Percentiles rank a stretch among this genome's conserved stretches.
Evolutionary conservation across 495 filamentous ascomycete genomes (phyloP).

Genomic region (Trichoderma asperelloides): DNA sequence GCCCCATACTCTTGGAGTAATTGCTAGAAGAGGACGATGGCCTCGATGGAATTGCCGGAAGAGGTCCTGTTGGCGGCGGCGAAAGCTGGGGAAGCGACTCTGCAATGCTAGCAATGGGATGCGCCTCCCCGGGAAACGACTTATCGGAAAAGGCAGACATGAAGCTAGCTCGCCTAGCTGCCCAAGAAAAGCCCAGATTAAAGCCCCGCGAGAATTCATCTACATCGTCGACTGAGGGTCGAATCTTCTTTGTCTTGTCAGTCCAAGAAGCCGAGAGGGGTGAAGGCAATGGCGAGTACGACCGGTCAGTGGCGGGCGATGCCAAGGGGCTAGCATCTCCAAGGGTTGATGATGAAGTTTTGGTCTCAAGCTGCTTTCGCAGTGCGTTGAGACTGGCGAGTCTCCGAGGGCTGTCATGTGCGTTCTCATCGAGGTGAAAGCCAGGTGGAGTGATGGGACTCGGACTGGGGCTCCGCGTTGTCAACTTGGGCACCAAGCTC

Average conservation of each 20-base stretch:
- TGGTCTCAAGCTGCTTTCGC: neutral
- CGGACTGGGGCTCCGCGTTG: slow-evolving; percentile 9
- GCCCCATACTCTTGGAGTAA: slow-evolving; percentile 19
- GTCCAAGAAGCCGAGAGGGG: slow-evolving; percentile 9
- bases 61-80: slow-evolving; percentile 1
- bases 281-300: slow-evolving; percentile 11
- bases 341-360: neutral
- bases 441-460: neutral
- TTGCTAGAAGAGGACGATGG: neutral
- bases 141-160: neutral
- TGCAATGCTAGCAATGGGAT: neutral
- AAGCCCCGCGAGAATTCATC: neutral
- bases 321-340: neutral
- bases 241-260: neutral
- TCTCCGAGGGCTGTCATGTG: neutral
- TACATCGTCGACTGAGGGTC: neutral
- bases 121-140: neutral
- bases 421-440: neutral
- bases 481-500: neutral
- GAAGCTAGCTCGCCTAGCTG: slow-evolving; percentile 1
- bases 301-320: neutral
- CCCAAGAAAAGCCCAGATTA: neutral
- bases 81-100: neutral
- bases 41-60: slow-evolving; percentile 14
- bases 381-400: neutral